A percentile compares a stretch with the other conserved stretches of the same genome.
These are phyloP conservation scores for Penicillium canescens DNA, from an alignment of 495 filamentous ascomycete species.

Conservation along the genomic window DNA sequence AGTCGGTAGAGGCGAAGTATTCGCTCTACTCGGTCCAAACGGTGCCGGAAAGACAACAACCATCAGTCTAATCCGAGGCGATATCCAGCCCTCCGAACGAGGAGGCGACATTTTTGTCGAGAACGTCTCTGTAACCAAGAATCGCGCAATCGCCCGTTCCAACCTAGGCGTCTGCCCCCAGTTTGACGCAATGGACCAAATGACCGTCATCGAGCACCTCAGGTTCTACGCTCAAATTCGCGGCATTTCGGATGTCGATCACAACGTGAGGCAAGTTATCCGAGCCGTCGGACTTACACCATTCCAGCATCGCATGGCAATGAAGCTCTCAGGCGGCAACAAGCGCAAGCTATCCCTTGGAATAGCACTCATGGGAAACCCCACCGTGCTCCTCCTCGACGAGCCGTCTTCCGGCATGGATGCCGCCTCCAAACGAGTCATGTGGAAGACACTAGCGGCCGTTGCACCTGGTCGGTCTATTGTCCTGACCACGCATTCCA, in stretches of 20 bases:
- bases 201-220: slow-evolving; percentile 57
- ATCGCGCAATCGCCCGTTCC: slow-evolving; percentile 63
- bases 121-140: slow-evolving; percentile 62
- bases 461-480: slow-evolving; percentile 38
- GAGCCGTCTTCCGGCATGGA: slow-evolving; percentile 53
- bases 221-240: slow-evolving; percentile 57
- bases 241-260: slow-evolving; percentile 49
- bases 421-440: slow-evolving; percentile 48
- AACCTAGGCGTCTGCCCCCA: slow-evolving; percentile 70
- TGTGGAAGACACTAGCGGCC: slow-evolving; percentile 47
- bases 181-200: slow-evolving; percentile 58
- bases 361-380: slow-evolving; percentile 52
- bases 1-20: slow-evolving; percentile 73
- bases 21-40: slow-evolving; percentile 84
- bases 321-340: slow-evolving; percentile 54
- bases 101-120: slow-evolving; percentile 75
- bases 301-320: slow-evolving; percentile 41
- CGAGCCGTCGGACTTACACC: slow-evolving; percentile 40
- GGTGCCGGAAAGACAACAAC: slow-evolving; percentile 87
- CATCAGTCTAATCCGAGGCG: slow-evolving; percentile 82
- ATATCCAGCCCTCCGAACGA: slow-evolving; percentile 62
- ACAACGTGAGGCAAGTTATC: slow-evolving; percentile 51
- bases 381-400: slow-evolving; percentile 49
- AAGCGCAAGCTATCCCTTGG: slow-evolving; percentile 55
- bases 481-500: slow-evolving; percentile 45